phyloP scores from a whole-genome alignment of 306 rosid genomes.

The Argentina anserina region DNA sequence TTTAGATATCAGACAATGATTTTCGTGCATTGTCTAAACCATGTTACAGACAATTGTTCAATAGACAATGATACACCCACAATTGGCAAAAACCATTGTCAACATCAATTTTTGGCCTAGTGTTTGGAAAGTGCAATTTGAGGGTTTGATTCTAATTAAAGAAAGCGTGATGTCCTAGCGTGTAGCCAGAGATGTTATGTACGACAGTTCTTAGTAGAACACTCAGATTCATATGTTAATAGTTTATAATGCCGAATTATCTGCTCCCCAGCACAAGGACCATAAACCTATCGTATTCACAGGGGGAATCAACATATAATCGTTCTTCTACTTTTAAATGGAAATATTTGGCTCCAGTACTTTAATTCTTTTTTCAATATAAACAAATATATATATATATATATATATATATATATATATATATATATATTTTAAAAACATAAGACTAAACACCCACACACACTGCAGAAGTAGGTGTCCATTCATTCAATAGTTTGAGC shows the following conservation, averaged over 20 bases:
- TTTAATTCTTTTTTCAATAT: background rate
- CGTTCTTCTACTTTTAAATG: background rate
- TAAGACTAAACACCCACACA: too few relatives aligned
- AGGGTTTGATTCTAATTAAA: background rate
- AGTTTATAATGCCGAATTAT: background rate
- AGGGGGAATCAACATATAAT: background rate
- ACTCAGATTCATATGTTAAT: background rate
- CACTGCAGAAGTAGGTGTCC: background rate
- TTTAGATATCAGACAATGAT: too few relatives aligned
- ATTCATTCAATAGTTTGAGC: background rate
- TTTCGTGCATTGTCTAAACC: too few relatives aligned
- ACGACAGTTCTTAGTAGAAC: background rate
- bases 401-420: too few relatives aligned
- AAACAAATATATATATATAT: too few relatives aligned
- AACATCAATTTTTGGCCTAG: too few relatives aligned
- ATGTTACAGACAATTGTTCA: too few relatives aligned
- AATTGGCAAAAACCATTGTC: too few relatives aligned
- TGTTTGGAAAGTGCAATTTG: background rate
- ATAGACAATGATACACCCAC: too few relatives aligned
- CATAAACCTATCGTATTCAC: too few relatives aligned
- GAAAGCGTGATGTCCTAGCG: background rate
- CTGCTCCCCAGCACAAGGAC: background rate
- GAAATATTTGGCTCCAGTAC: background rate
- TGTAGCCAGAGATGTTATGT: background rate
- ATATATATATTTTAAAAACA: too few relatives aligned